These are phyloP conservation scores for Cyberlindnera maritima DNA, from an alignment of 805 yeast genomes.

Conservation along the genomic window DNA sequence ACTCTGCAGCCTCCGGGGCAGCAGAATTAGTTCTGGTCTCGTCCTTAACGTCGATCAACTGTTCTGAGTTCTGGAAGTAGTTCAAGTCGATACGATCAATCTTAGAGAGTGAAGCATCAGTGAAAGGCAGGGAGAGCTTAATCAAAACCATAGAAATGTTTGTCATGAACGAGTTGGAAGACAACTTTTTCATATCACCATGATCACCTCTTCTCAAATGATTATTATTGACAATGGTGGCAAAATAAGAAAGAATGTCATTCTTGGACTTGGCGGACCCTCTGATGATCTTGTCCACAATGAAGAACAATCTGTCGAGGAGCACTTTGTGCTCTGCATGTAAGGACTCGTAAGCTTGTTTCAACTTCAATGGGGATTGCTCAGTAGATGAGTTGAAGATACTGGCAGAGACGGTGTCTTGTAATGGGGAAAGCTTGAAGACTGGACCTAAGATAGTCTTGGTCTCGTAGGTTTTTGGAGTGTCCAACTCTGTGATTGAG, in stretches of 20 bases:
- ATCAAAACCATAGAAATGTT: constrained; percentile 68
- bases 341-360: constrained; percentile 52
- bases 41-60: constrained; percentile 62
- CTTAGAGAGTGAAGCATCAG: constrained; percentile 62
- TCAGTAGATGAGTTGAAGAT: constrained; percentile 37
- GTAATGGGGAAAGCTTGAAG: constrained; percentile 70
- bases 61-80: constrained; percentile 51
- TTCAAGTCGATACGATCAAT: constrained; percentile 74
- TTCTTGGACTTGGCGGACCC: constrained; percentile 65
- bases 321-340: constrained; percentile 62
- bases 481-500: constrained; percentile 38
- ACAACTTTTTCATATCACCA: constrained; percentile 60
- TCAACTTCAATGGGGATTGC: constrained; percentile 41
- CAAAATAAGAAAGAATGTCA: constrained; percentile 65
- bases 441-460: constrained; percentile 75
- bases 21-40: constrained; percentile 86
- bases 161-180: constrained; percentile 79
- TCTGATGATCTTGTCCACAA: constrained; percentile 72
- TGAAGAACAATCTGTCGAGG: constrained; percentile 60
- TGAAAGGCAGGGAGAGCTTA: constrained; percentile 79
- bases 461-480: constrained; percentile 53
- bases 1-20: constrained; percentile 61
- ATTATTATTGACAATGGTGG: constrained; percentile 71
- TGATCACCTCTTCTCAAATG: constrained; percentile 88
- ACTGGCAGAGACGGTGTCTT: constrained; percentile 46